These are phyloP conservation scores for Potentilla sterilis DNA, from an alignment of 306 rosid species.

Conservation along the genomic window DNA sequence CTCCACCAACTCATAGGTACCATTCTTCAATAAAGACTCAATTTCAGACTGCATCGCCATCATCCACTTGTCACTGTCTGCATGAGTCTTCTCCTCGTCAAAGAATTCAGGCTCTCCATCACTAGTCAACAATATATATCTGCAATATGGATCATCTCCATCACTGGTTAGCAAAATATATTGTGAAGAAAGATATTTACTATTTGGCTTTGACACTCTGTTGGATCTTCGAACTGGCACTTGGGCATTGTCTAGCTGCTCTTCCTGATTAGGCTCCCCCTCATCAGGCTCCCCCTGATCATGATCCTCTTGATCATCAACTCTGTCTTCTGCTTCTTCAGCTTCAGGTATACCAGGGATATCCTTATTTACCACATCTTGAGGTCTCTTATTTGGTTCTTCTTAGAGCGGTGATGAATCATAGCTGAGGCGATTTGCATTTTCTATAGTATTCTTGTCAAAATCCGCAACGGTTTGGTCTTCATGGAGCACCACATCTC, in stretches of 20 bases:
- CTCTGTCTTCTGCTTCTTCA: no score
- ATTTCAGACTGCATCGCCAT: background rate
- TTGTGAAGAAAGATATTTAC: background rate
- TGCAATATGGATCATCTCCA: background rate
- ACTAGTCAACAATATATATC: background rate
- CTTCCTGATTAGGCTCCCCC: no score
- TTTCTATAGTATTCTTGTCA: no score
- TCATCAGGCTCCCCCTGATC: no score
- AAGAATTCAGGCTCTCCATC: background rate
- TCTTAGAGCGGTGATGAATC: no score
- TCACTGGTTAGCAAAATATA: background rate
- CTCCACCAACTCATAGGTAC: background rate
- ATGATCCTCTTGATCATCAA: no score
- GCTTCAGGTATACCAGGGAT: no score
- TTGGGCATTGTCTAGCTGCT: no score
- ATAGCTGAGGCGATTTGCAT: no score
- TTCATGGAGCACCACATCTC: background rate
- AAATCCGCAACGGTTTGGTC: background rate
- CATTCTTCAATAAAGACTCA: background rate
- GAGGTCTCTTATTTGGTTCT: no score
- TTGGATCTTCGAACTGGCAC: no score
- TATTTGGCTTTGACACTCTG: background rate
- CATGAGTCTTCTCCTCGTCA: background rate
- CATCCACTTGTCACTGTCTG: background rate
- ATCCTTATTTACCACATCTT: no score